These are phyloP conservation scores for Mycena sanguinolenta DNA, from an alignment of 768 basidiomycete species.

Conservation along the genomic window DNA sequence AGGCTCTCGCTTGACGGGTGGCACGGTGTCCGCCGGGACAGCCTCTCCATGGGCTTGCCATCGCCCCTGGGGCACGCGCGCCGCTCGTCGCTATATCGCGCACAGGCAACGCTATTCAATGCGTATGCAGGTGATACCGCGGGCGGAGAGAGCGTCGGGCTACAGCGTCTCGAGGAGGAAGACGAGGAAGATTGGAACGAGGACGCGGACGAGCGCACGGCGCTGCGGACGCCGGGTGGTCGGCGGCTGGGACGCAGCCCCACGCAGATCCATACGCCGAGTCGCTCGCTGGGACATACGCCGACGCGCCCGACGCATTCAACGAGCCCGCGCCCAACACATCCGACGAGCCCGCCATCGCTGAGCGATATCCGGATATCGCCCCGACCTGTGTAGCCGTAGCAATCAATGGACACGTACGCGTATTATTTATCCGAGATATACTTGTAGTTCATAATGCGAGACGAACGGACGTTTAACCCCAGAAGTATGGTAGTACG, in stretches of 20 bases:
- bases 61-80: conserved; percentile 67
- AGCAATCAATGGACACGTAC: conserved; percentile 4
- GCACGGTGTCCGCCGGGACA: conserved; percentile 57
- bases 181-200: conserved; percentile 58
- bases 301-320: background rate
- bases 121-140: conserved; percentile 72
- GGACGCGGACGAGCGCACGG: conserved; percentile 59
- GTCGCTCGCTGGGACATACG: background rate
- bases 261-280: background rate
- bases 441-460: background rate
- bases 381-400: conserved; percentile 15
- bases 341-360: background rate
- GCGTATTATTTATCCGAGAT: conserved; percentile 1
- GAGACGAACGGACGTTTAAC: conserved; percentile 1
- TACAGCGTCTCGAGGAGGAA: conserved; percentile 82
- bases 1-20: conserved; percentile 86
- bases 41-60: conserved; percentile 44
- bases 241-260: background rate
- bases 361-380: conserved; percentile 40
- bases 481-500: background rate
- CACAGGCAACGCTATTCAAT: conserved; percentile 80
- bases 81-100: conserved; percentile 73
- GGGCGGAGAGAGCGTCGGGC: conserved; percentile 59
- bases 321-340: background rate
- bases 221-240: conserved; percentile 3